Evolutionary conservation across 441 rosid genomes (phyloP), one percentile per base, ranked within the genome.

Genomic region (Melastoma candidum): DNA sequence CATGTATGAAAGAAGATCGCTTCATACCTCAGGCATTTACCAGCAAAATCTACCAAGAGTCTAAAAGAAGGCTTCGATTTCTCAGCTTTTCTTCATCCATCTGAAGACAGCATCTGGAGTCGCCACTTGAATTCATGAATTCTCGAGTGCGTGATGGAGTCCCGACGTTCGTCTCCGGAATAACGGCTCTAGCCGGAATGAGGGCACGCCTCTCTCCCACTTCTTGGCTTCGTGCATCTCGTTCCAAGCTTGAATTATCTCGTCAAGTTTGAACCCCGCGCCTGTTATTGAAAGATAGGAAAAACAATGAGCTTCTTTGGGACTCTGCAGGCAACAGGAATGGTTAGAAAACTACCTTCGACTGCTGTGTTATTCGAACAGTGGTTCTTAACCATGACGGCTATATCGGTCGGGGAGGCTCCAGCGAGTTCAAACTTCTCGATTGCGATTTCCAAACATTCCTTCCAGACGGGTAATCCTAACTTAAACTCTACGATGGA

Each of bases 381-480:
- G 61, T 93, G 99, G 63, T 84, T 93, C 79, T 93, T 93, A 63
- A 83, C 70, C 97, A 89, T 89, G 52, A 86, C 93, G 44, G 95
- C 95, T 68, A 87, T 59, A 68, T 93, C 96, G 13, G 93, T 86
- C 13, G 87, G 79, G 52, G 96, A 83, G 72, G 96, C 97, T 59
- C 99, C 99, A 51, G 99, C 95, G 62, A 80, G 87, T 73, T 81
- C 93, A 69, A 93, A 93, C 64, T 89, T 89, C 80, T 93, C 93
- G 26, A 93, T 83, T 8, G 97, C 80, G 74, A 86, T 93, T 64
- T 93, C 97, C 61, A 93, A 70, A 66, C 97, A 89, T 70, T 93
- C 97, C 59, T 85, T 86, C 98, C 98, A 93, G 36, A 86, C 77
- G 59, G 96, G 90, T 51, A 93, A 58, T 59, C 68, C 95, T 14